Base-by-base conservation (phyloP, 495 filamentous ascomycete genomes). In the Neurospora sp. region DNA sequence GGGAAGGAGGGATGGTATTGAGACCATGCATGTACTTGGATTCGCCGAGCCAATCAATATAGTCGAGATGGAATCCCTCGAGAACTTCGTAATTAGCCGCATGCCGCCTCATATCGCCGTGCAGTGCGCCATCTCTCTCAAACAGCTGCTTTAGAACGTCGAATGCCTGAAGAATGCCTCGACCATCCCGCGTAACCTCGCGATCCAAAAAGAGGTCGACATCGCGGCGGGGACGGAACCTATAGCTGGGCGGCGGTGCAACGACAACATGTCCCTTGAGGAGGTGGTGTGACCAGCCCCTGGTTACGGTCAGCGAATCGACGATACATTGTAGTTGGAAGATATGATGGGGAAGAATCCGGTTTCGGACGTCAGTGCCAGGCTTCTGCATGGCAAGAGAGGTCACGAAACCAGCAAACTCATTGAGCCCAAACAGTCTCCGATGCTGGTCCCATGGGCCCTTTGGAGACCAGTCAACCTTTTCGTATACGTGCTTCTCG, bases 301-400 rank as follows among this genome's bases (percentile, higher is more conserved):
- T 82, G 27, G 83, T 83, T 1, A 81, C 75, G 0, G 77, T 78
- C 70, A 85, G 70, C 2, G 85, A 83, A 71, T 87, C 85, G 20
- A 85, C 79, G 39, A 86, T 85, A 72, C 80, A 82, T 75, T 86
- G 86, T 0, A 87, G 76, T 73, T 86, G 80, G 74, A 87, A 86
- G 9, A 87, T 79, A 74, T 83, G 82, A 71, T 85, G 80, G 18
- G 85, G 83, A n/a, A 84, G 80, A 44, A 87, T 84, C 20, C 77
- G 81, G 23, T 81, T 69, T 20, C 80, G 78, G 16, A 86, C 71
- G 72, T 85, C 79, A 12, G 80, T 80, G 16, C 77, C 77, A 5
- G 75, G 79, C 71, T 86, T 84, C 71, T 85, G 80, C 83, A 85
- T 84, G 4, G 84, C 84, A 42, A 86, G 35, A 35, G 35, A 35